Evolutionary conservation across 2,329 filamentous ascomycete species (phyloP), one percentile per base, ranked within the genome.

Genomic region (Aureobasidium sp.): DNA sequence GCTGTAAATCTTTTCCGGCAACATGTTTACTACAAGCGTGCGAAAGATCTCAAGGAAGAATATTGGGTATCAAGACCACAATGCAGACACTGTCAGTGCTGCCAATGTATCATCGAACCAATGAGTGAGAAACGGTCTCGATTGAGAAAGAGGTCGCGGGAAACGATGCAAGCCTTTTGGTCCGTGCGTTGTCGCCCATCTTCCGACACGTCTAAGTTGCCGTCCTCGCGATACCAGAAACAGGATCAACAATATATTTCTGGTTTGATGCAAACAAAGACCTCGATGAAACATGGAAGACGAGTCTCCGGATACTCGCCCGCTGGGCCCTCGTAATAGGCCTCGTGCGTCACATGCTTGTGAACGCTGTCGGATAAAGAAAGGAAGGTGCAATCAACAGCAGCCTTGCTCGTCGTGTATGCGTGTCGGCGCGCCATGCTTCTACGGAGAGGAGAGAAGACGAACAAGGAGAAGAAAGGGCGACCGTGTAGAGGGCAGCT

Each of bases 401-500:
- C 29, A 34, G 42, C 62, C 44, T 34, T 62, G 59, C 31, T 63
- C 61, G 27, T 61, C 48, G 15, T 63, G 61, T 48, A 17, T 63
- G 15, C 44, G 41, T 12, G 34, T 39, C 25, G 14, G 22, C 14
- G 20, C 34, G 31, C 5, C 48, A 3, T 63, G 45, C 25, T 11
- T 63, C 12, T 60, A 60, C 27, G 53, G 61, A 45, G 45, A 37
- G 20, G 37, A 22, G 11, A 42, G 55, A 49, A 48, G 36, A 25
- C 52, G 52, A 20, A 29, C 5, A n/a, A 39, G 20, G 20, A 52
- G 14, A 5, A 52, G 12, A 14, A 39, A 17, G 2, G 49, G 31
- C 9, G 34, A 25, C 6, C 34, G 12, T 9, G 17, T 5, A 6
- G 34, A 27, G 7, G 20, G 15, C 8, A 25, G n/a, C 20, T 20